Conservation (phyloP, 768 basidiomycete genomes). For the Trametes punicea region DNA sequence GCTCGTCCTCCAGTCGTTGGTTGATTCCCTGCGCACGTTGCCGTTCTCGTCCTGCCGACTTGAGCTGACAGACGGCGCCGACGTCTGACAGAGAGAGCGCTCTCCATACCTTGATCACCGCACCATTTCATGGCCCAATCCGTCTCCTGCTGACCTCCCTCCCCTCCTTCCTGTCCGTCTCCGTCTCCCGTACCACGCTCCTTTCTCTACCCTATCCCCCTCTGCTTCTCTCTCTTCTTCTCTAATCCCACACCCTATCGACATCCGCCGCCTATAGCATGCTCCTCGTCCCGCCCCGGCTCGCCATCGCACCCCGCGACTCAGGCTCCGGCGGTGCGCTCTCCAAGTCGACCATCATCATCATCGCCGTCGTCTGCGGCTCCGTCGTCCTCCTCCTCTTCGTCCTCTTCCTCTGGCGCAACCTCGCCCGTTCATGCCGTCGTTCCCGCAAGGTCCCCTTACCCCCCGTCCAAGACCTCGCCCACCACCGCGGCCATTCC, state of each 20-base stretch:
- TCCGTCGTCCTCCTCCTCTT: constrained; percentile 40
- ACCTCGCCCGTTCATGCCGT: constrained; percentile 35
- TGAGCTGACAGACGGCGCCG: no score
- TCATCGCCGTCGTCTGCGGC: constrained; percentile 48
- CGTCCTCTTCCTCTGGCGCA: constrained; percentile 36
- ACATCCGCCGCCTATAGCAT: constrained; percentile 2
- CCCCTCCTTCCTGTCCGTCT: constrained; percentile 7
- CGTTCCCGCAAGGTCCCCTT: constrained; percentile 42
- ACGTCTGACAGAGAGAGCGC: no score
- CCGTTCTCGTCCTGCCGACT: no score
- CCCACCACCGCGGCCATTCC: constrained; percentile 52
- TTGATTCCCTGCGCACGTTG: no score
- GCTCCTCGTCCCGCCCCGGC: constrained; percentile 10
- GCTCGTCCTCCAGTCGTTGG: no score
- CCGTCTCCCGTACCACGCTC: no score
- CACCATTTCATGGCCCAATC: constrained; percentile 5
- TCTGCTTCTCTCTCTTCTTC: not conserved
- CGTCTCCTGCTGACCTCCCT: not conserved
- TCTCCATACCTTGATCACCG: not conserved
- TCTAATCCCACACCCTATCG: not conserved
- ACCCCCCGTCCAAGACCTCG: constrained; percentile 64
- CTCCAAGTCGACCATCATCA: constrained; percentile 37
- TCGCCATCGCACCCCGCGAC: constrained; percentile 6
- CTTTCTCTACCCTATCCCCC: not conserved
- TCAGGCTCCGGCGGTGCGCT: constrained; percentile 20